Evolutionary conservation across 2,329 filamentous ascomycete species (phyloP), one percentile per base, ranked within the genome.

Genomic region (Fusarium coicis): DNA sequence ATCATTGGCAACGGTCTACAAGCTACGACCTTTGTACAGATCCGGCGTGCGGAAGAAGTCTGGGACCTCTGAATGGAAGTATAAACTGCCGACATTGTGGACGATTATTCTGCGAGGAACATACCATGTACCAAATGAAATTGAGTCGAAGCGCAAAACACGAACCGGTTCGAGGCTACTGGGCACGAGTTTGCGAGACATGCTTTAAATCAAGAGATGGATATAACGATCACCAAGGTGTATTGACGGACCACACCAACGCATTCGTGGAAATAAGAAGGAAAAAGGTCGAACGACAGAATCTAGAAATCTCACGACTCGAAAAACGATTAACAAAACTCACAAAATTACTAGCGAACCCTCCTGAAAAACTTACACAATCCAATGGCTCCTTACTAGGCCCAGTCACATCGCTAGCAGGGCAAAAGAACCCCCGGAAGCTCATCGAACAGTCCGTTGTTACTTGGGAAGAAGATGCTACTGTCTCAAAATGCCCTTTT

Each of bases 81-180:
- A 91, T 99, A 77, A 98, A 99, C 81, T 99, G 96, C 82, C 89
- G 96, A 72, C 94, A 95, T 72, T 99, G 96, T 78, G 96, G 96
- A 11, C 92, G 92, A 76, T 84, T 99, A 44, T 99, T 98, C 80
- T 99, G 96, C 82, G 96, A 98, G 79, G 93, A 96, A 76, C 96
- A 99, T 81, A 98, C 96, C 58, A 97, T 99, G 95, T 99, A 98
- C 80, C 96, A 99, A 84, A 98, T 98, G 93, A 98, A 97, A 85
- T 87, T 99, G 16, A 97, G 95, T 14, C 88, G 95, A 61, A 93
- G 95, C 36, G 96, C 96, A 8, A 89, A 92, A 66, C 94, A 98
- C 82, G 96, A 99, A 73, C 96, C 96, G 0, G 90, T 96, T 4
- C 87, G 96, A 70, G 96, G 96, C 12, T 89, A 94, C 75, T 99